Evolutionary conservation across 1,139 yeast genomes (phyloP).

Genomic region (Taphrina confusa): DNA sequence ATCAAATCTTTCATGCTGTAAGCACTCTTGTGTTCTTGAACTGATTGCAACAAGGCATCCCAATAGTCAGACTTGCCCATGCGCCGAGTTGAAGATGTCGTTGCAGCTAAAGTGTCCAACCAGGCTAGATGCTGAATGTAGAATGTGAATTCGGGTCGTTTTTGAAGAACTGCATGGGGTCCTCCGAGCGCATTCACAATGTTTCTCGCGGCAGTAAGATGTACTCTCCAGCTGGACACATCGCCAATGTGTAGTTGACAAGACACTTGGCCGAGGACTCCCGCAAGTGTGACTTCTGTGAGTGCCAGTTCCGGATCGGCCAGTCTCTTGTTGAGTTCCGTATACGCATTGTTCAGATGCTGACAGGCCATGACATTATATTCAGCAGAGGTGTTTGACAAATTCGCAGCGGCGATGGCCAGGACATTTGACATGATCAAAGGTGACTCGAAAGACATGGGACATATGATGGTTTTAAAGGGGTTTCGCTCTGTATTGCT

Average conservation of each 20-base stretch:
- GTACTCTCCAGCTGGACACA: constrained; percentile 28
- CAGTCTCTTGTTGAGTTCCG: constrained; percentile 18
- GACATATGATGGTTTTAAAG: constrained; percentile 18
- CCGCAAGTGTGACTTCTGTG: constrained; percentile 30
- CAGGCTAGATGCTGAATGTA: constrained; percentile 32
- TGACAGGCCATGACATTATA: constrained; percentile 12
- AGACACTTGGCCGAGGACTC: constrained; percentile 25
- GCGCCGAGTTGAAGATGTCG: constrained; percentile 14
- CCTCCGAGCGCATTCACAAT: constrained; percentile 32
- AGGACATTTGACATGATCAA: constrained; percentile 30
- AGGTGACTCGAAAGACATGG: constrained; percentile 23
- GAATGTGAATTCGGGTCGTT: constrained; percentile 11
- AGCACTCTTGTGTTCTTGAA: background rate
- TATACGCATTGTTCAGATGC: constrained; percentile 22
- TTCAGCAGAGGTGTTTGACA: constrained; percentile 13
- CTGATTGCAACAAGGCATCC: constrained; percentile 20
- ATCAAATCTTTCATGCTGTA: constrained; percentile 29
- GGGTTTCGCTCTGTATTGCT: constrained; percentile 20
- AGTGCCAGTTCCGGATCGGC: constrained; percentile 10
- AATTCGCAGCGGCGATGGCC: constrained; percentile 27
- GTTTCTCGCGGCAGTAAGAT: constrained; percentile 26
- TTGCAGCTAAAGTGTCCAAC: constrained; percentile 28
- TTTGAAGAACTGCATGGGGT: constrained; percentile 15
- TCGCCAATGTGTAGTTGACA: constrained; percentile 24
- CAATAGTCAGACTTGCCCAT: constrained; percentile 27